These are phyloP conservation scores for Austroboletus festivus DNA, from an alignment of 768 basidiomycete species.

Conservation along the genomic window DNA sequence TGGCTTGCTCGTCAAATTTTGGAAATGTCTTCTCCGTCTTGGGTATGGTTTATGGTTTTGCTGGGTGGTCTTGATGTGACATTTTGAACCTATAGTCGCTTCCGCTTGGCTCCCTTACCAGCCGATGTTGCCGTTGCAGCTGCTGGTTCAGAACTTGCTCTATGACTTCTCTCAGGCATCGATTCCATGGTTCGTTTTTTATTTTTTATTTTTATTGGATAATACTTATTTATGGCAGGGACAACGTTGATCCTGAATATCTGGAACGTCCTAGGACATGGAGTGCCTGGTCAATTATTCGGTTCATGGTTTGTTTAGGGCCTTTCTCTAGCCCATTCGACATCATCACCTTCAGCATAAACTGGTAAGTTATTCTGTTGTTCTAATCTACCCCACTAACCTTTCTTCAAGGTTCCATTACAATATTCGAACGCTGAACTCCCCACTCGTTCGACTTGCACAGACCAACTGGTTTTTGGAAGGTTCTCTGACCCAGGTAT, in stretches of 20 bases:
- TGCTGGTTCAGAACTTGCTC: slow-evolving; percentile 32
- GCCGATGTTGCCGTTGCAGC: slow-evolving; percentile 34
- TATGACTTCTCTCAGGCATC: slow-evolving; percentile 38
- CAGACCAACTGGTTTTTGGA: slow-evolving; percentile 38
- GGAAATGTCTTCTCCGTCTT: slow-evolving; percentile 33
- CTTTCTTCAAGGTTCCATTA: slow-evolving; percentile 28
- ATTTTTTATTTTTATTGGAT: not conserved
- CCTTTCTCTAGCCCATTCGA: slow-evolving; percentile 38
- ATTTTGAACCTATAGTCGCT: slow-evolving; percentile 21
- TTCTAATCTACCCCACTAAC: not conserved
- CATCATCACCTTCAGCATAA: slow-evolving; percentile 30
- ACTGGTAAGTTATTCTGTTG: slow-evolving; percentile 23
- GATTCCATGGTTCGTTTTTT: slow-evolving; percentile 30
- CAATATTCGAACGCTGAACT: slow-evolving; percentile 25
- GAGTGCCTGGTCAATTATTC: slow-evolving; percentile 34
- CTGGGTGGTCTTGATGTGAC: not conserved
- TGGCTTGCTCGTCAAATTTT: slow-evolving; percentile 38
- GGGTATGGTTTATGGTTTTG: slow-evolving; percentile 15
- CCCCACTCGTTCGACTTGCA: slow-evolving; percentile 29
- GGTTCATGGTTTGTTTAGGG: slow-evolving; percentile 36
- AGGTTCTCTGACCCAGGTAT: slow-evolving; percentile 36
- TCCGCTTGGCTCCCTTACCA: slow-evolving; percentile 39
- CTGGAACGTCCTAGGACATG: slow-evolving; percentile 29
- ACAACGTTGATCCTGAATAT: slow-evolving; percentile 38
- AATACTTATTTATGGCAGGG: slow-evolving; percentile 22